A percentile compares a stretch with the other conserved stretches of the same genome.
Conservation (phyloP, 2,329 filamentous ascomycete genomes). For the Hymenoscyphus fructigenus region DNA sequence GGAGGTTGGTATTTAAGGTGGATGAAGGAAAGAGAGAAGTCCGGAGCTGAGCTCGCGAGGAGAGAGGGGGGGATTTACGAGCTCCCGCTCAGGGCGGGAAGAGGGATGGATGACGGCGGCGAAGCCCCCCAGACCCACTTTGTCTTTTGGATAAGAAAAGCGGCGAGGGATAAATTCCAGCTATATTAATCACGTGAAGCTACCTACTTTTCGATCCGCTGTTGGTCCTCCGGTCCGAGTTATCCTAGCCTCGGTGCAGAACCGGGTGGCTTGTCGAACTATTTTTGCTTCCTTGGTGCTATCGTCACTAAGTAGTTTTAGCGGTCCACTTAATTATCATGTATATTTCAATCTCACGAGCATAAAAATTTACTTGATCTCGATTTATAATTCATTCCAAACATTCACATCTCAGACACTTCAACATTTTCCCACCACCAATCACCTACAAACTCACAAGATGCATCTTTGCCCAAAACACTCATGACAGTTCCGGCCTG, state of each 20-base stretch:
- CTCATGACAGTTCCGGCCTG: neutral
- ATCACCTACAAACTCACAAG: neutral
- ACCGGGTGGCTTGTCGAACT: neutral
- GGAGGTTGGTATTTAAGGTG: neutral
- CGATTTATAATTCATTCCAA: neutral
- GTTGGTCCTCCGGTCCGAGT: neutral
- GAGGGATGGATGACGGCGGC: slow-evolving; percentile 1
- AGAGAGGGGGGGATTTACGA: neutral
- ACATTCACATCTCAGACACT: neutral
- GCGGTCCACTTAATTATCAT: neutral
- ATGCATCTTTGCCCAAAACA: neutral
- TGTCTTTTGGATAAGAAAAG: neutral
- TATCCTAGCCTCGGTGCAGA: neutral
- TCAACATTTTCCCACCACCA: neutral
- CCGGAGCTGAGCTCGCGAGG: slow-evolving; percentile 7
- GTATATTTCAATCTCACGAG: neutral
- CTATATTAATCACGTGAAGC: neutral
- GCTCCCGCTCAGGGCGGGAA: neutral
- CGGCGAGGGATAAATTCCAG: slow-evolving; percentile 3
- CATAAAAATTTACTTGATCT: neutral
- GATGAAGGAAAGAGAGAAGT: slow-evolving; percentile 9
- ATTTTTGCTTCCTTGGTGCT: too few species aligned
- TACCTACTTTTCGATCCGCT: neutral
- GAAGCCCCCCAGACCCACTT: neutral
- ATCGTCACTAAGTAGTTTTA: neutral